A percentile compares a stretch with the other conserved stretches of the same genome.
phyloP scores from a whole-genome alignment of 208 protist genomes.

The Wallacemonas collosoma region DNA sequence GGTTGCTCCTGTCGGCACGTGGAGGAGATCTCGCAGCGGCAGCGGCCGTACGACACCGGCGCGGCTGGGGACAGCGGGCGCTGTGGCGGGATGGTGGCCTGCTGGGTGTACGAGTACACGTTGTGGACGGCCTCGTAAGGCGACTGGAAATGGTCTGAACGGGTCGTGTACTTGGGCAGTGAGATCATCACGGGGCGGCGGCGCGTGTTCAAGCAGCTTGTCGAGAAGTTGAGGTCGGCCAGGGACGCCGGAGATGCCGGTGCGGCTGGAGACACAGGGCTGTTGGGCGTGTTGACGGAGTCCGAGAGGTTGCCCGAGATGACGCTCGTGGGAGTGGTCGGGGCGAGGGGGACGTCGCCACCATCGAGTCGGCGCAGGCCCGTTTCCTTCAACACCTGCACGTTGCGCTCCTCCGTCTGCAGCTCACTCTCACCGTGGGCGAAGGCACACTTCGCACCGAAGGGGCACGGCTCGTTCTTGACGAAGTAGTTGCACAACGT shows the following conservation, averaged over 20 bases:
- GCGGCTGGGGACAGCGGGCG: background rate
- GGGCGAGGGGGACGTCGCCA: slow-evolving; percentile 4
- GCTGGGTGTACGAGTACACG: slow-evolving; percentile 20
- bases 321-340: slow-evolving; percentile 3
- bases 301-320: slow-evolving; percentile 18
- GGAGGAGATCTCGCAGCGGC: slow-evolving; percentile 53
- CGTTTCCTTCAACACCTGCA: slow-evolving; percentile 60
- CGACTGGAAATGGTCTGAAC: slow-evolving; percentile 16
- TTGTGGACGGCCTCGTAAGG: slow-evolving; percentile 22
- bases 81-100: background rate
- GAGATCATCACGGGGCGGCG: slow-evolving; percentile 64
- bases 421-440: slow-evolving; percentile 84
- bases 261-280: slow-evolving; percentile 5
- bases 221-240: slow-evolving; percentile 16
- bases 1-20: slow-evolving; percentile 63
- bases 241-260: background rate
- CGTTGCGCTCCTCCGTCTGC: slow-evolving; percentile 67
- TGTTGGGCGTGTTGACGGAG: background rate
- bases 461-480: slow-evolving; percentile 65
- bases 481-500: slow-evolving; percentile 72
- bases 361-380: slow-evolving; percentile 72
- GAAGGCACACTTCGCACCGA: slow-evolving; percentile 72
- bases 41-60: slow-evolving; percentile 26
- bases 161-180: slow-evolving; percentile 42
- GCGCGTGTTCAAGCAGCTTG: slow-evolving; percentile 18